These are phyloP conservation scores for Termitomyces sp. DNA, from an alignment of 768 basidiomycete genomes.

Conservation along the genomic window DNA sequence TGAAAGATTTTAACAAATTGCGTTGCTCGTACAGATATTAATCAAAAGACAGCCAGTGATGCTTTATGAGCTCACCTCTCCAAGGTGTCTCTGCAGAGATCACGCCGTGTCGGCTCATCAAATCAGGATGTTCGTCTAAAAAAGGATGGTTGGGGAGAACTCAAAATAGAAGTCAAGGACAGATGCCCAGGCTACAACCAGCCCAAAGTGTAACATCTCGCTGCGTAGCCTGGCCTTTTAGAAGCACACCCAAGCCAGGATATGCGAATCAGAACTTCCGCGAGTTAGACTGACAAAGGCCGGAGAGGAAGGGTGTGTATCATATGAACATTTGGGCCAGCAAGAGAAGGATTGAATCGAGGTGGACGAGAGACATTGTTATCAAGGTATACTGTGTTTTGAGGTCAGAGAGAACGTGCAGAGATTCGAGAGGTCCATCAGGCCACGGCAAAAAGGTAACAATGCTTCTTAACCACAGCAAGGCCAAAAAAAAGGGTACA, in stretches of 20 bases:
- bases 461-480: neutral
- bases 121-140: too few relatives aligned
- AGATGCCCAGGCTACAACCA: neutral
- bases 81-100: neutral
- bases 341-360: neutral
- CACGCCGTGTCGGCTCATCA: neutral
- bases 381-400: neutral
- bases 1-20: too few relatives aligned
- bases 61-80: too few relatives aligned
- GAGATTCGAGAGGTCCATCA: too few relatives aligned
- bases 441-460: too few relatives aligned
- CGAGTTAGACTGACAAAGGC: neutral
- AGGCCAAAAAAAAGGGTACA: neutral
- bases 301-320: neutral
- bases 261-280: neutral
- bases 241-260: neutral
- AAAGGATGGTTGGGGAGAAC: neutral
- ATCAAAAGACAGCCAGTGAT: too few relatives aligned
- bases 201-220: neutral
- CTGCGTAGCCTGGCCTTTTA: neutral
- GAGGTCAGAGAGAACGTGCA: neutral
- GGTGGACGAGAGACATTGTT: neutral
- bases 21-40: too few relatives aligned
- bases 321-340: neutral
- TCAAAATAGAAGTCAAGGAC: neutral